Conservation (phyloP, 257 asterid genomes). For the Eustoma russellianum region DNA sequence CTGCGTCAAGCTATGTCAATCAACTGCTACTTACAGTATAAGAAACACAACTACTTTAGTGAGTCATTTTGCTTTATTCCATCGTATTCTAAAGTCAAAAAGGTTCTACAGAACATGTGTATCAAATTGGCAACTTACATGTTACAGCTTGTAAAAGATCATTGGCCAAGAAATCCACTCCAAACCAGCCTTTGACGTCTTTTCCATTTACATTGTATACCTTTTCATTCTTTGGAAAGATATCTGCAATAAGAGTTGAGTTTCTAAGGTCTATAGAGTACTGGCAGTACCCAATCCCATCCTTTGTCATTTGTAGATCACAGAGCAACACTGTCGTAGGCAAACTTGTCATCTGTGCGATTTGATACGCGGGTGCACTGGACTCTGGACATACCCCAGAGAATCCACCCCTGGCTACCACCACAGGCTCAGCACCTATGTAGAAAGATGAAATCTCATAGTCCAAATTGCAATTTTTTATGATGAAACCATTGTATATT, state of each 20-base stretch:
- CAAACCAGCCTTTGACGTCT: conserved; percentile 54
- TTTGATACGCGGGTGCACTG: conserved; percentile 29
- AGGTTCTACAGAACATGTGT: too few species aligned
- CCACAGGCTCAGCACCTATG: conserved; percentile 25
- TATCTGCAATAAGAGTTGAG: conserved; percentile 33
- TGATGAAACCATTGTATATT: too few species aligned
- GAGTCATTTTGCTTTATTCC: too few species aligned
- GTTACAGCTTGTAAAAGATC: conserved; percentile 30
- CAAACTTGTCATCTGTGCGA: conserved; percentile 31
- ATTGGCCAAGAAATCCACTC: conserved; percentile 43
- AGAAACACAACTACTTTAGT: too few species aligned
- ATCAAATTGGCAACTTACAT: conserved; percentile 27
- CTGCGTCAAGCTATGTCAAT: too few species aligned
- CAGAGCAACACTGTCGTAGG: conserved; percentile 53
- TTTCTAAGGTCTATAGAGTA: conserved; percentile 45
- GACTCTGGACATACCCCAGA: conserved; percentile 73
- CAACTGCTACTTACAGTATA: too few species aligned
- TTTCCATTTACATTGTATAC: conserved; percentile 47
- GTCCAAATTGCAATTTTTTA: too few species aligned
- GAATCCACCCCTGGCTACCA: conserved; percentile 40
- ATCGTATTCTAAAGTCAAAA: too few species aligned
- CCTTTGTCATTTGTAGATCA: conserved; percentile 68
- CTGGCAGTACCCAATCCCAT: conserved; percentile 48
- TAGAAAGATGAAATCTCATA: neutral
- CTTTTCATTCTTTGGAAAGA: conserved; percentile 43